Evolutionary conservation across 2,329 filamentous ascomycete genomes (phyloP), one percentile per base, ranked within the genome.

Genomic region (Colletotrichum acutatum): DNA sequence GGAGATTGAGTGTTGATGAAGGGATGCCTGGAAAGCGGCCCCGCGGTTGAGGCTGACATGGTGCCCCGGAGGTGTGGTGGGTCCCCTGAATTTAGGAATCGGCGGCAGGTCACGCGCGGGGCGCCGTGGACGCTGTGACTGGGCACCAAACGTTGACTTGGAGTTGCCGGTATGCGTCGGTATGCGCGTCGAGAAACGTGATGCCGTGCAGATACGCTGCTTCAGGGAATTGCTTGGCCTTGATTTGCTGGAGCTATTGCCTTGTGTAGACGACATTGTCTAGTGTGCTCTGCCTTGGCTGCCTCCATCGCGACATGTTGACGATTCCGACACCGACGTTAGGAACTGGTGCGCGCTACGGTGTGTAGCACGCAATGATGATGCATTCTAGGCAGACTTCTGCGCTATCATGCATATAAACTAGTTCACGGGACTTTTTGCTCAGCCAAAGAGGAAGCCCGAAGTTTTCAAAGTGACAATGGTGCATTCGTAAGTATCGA

Each of bases 161-260:
- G 24, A 49, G 28, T 53, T n/a, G 22, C 49, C 52, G 60, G 67
- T 56, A 42, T 32, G 63, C 37, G 24, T 30, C 34, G 52, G 1
- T 28, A 71, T 67, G 64, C 72, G 84, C 52, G 49, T 56, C 22
- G 46, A 28, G 30, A 28, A 63, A n/a, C 53, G 69, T 69, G 65
- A 72, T 42, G 65, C 32, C 14, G 65, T 28, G 34, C 54, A 67
- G 58, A 16, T 22, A 19, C 34, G 49, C 28, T 32, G 24, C 64
- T 19, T 7, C 8, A n/a, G 28, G 28, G 8, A 8, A 4, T 8
- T 1, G 22, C 16, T 14, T 9, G 11, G 24, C 1, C 9, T 12
- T 26, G 19, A 37, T 26, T 52, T 5, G 56, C 5, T 22, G 12
- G 34, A 59, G 54, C n/a, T 14, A 19, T 42, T 24, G 34, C 3